A percentile compares a stretch with the other conserved stretches of the same genome.
phyloP scores from a whole-genome alignment of 176 grass and related monocot genomes.

The Aegilops bicornis region DNA sequence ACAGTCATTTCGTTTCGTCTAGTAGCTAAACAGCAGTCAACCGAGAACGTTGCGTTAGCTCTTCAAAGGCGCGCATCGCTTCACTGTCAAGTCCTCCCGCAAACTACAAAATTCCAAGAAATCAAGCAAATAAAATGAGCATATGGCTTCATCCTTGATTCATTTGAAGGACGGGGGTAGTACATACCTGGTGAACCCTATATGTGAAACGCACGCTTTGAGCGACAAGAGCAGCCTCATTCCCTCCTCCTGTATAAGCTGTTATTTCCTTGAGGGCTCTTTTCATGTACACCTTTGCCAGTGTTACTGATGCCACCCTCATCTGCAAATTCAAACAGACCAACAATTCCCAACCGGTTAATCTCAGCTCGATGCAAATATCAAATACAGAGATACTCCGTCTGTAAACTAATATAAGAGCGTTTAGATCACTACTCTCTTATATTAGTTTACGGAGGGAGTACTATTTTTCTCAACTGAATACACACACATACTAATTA shows the following conservation, averaged over 20 bases:
- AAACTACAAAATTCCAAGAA: background rate
- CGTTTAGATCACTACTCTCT: too few species aligned
- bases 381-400: background rate
- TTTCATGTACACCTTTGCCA: conserved; percentile 82
- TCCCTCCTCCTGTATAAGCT: conserved; percentile 38
- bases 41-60: conserved; percentile 48
- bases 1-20: background rate
- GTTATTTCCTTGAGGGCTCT: conserved; percentile 66
- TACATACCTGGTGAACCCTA: conserved; percentile 71
- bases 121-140: background rate
- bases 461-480: background rate
- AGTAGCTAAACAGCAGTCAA: background rate
- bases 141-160: too few species aligned
- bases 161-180: too few species aligned
- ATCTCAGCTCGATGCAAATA: background rate
- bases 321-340: conserved; percentile 40
- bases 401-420: too few species aligned
- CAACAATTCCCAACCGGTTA: conserved; percentile 3
- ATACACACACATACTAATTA: background rate
- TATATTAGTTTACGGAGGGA: too few species aligned
- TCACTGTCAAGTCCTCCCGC: conserved; percentile 39
- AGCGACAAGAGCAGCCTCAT: conserved; percentile 59
- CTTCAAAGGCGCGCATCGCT: conserved; percentile 52
- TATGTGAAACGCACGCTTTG: conserved; percentile 84
- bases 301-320: conserved; percentile 71